A percentile compares a stretch with the other conserved stretches of the same genome.
Conservation (phyloP, 352 stramenopile species). For the Pythium volutum region DNA sequence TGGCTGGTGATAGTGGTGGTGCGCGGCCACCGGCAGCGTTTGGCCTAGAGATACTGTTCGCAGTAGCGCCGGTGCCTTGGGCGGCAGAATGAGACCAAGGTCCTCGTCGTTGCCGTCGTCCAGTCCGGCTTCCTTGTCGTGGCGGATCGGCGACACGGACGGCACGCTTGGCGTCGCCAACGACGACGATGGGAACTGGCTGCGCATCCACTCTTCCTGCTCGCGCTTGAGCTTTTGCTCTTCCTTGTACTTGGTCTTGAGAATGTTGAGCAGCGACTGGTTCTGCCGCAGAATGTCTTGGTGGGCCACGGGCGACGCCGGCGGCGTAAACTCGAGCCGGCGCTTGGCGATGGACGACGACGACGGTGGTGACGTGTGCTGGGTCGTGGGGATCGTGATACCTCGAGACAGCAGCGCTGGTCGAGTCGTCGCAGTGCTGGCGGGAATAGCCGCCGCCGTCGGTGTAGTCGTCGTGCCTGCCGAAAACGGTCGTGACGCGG, state of each 20-base stretch:
- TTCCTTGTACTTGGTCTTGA: constrained; percentile 59
- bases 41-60: constrained; percentile 45
- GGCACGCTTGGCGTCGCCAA: not conserved
- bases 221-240: constrained; percentile 69
- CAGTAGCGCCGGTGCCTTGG: constrained; percentile 32
- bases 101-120: constrained; percentile 15
- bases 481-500: not conserved
- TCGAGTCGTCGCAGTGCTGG: not conserved
- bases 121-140: constrained; percentile 10
- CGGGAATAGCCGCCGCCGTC: not conserved
- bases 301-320: constrained; percentile 60
- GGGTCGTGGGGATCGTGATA: constrained; percentile 15
- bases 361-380: not conserved
- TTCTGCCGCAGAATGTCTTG: constrained; percentile 60
- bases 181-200: constrained; percentile 19
- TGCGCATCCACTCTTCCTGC: constrained; percentile 71
- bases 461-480: constrained; percentile 6
- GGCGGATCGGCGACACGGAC: constrained; percentile 33
- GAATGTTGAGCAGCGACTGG: constrained; percentile 53
- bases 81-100: constrained; percentile 26
- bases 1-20: constrained; percentile 23
- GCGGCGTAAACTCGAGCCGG: constrained; percentile 40
- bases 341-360: constrained; percentile 5
- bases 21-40: constrained; percentile 10
- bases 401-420: constrained; percentile 6